Base-by-base conservation (phyloP, 192 early-diverging fungal species). In the Physocladia obscura region DNA sequence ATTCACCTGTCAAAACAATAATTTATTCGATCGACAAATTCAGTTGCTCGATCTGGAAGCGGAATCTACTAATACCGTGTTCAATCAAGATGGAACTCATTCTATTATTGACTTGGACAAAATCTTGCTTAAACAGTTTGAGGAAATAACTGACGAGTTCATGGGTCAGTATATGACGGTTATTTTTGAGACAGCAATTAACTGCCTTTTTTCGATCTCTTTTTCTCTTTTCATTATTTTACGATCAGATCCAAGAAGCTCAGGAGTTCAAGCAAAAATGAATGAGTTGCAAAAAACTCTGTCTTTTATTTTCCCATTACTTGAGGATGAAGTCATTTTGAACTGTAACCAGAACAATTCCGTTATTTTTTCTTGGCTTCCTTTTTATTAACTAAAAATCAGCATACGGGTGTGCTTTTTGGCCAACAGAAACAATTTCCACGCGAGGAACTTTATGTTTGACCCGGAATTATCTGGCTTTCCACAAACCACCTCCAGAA, bases 71-170 rank as follows among this genome's bases (percentile, higher is more conserved):
- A 62, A 71, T 13, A 27, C 44, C 15, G 55, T 37, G 13, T 27
- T 61, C 50, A 74, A 63, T 22, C 36, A 15, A 6, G 65, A 68
- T 39, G 65, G 65, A 13, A 15, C 50, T 15, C 50, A 49, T 34
- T 13, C 30, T 8, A 44, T 34, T 2, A 64, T 63, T 27, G 74
- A 79, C 3, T 29, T 79, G 26, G 84, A 86, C 35, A 44, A 24
- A 2, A 15, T 78, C 13, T 50, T 86, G 22, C 52, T 86, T 22
- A 75, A 62, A 38, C 84, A 86, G 69, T 83, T 86, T 76, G 79
- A 83, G 30, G 84, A 86, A 60, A 77, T 86, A 35, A 74, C 70
- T 19, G 75, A 79, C 24, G 81, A 86, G 62, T 76, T 65, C 49
- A 62, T 55, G 26, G 81, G 84, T 85, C 49, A 29, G 73, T 32